Percentiles rank a stretch among this genome's conserved stretches.
Conservation (phyloP, 352 stramenopile genomes). For the Plasmopara halstedii region DNA sequence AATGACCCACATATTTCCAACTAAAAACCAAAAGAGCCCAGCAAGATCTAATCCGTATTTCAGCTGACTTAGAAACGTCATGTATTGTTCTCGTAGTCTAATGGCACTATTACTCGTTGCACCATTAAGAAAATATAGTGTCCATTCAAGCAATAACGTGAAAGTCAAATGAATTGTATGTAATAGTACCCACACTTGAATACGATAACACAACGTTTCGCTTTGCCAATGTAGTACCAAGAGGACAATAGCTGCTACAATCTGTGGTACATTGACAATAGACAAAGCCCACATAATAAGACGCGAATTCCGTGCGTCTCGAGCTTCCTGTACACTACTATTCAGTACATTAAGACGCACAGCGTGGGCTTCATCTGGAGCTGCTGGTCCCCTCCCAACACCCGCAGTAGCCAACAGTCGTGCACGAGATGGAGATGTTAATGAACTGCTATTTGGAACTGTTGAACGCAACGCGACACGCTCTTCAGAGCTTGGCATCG, state of each 20-base stretch:
- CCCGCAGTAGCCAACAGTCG: conserved; percentile 20
- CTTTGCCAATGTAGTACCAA: conserved; percentile 62
- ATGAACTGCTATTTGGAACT: conserved; percentile 11
- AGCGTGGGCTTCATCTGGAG: conserved; percentile 64
- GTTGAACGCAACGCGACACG: conserved; percentile 16
- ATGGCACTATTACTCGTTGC: conserved; percentile 47
- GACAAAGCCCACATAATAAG: conserved; percentile 76
- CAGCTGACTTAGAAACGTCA: conserved; percentile 57
- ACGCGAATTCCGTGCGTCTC: conserved; percentile 67
- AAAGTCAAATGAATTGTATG: conserved; percentile 64
- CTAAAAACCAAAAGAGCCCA: conserved; percentile 81
- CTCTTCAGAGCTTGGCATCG: conserved; percentile 25
- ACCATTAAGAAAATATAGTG: conserved; percentile 65
- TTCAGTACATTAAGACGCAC: conserved; percentile 82
- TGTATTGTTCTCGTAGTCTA: conserved; percentile 56
- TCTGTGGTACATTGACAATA: conserved; percentile 70
- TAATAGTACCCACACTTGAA: conserved; percentile 78
- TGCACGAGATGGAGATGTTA: conserved; percentile 20
- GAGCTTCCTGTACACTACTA: conserved; percentile 71
- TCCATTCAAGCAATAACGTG: conserved; percentile 67
- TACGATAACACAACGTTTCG: conserved; percentile 70
- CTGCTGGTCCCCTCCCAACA: conserved; percentile 14
- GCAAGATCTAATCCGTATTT: conserved; percentile 76
- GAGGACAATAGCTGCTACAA: conserved; percentile 46
- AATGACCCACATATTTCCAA: conserved; percentile 87